Evolutionary conservation across 1,284 basidiomycete species (phyloP).

Genomic region (Irpex lacteus): DNA sequence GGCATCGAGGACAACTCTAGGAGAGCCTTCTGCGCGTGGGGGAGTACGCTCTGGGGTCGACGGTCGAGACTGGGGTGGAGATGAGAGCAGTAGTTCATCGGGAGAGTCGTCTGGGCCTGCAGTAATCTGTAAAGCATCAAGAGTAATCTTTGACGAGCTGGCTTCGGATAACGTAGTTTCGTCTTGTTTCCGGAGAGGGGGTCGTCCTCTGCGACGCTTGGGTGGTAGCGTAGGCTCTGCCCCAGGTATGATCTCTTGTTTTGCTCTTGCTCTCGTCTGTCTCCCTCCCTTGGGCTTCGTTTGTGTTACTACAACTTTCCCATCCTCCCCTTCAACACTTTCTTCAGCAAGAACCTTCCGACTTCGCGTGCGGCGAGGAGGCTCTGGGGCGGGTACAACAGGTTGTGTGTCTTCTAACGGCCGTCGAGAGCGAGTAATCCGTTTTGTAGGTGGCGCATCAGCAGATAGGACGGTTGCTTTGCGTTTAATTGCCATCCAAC

Average conservation of each 20-base stretch:
- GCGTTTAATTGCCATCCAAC: conserved; percentile 19
- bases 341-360: neutral
- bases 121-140: conserved; percentile 3
- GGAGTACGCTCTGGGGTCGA: conserved; percentile 26
- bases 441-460: conserved; percentile 13
- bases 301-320: neutral
- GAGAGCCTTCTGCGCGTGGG: conserved; percentile 12
- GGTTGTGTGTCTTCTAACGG: conserved; percentile 7
- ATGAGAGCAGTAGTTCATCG: conserved; percentile 36
- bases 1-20: conserved; percentile 36
- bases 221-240: neutral
- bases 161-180: neutral
- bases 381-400: neutral
- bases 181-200: neutral
- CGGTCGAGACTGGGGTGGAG: conserved; percentile 23
- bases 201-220: neutral
- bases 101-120: conserved; percentile 6
- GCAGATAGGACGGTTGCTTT: conserved; percentile 9
- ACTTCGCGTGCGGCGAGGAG: neutral
- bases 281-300: neutral
- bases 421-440: conserved; percentile 9
- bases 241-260: neutral
- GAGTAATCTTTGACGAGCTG: conserved; percentile 13
- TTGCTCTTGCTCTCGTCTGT: neutral
- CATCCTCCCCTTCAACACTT: neutral